These are phyloP conservation scores for Sphagnum fallax DNA, from an alignment of 228 moss, liverwort and hornwort species.

Conservation along the genomic window DNA sequence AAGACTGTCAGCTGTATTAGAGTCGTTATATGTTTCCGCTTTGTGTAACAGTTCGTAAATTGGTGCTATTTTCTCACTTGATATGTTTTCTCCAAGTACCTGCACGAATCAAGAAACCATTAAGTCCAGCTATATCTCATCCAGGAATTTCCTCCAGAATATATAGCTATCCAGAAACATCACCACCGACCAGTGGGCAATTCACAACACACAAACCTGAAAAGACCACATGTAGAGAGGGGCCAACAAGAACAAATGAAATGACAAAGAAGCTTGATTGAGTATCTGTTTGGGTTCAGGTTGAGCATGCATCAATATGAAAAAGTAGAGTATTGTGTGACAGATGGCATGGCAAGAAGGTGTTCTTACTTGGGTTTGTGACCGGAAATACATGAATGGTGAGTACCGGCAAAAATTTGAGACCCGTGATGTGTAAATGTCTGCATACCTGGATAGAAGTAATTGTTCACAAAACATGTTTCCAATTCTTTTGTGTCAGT, in stretches of 20 bases:
- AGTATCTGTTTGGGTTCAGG: too few relatives aligned
- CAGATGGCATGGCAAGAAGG: too few relatives aligned
- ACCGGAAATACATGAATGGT: conserved; percentile 90
- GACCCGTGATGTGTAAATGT: conserved; percentile 86
- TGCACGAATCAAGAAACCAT: conserved; percentile 3
- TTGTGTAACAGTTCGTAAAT: conserved; percentile 27
- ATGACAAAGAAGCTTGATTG: too few relatives aligned
- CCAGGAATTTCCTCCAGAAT: neutral
- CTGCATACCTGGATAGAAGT: conserved; percentile 55
- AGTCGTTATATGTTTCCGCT: neutral
- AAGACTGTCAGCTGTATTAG: too few relatives aligned
- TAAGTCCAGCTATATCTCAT: neutral
- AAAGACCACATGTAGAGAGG: conserved; percentile 1
- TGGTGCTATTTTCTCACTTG: conserved; percentile 30
- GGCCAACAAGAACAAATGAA: conserved; percentile 4
- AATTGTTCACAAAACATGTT: too few relatives aligned
- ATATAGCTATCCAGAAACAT: neutral
- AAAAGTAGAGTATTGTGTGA: too few relatives aligned
- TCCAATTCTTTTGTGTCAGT: too few relatives aligned
- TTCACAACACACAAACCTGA: neutral
- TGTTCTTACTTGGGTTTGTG: conserved; percentile 69
- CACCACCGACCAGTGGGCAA: conserved; percentile 4
- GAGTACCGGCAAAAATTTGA: conserved; percentile 85
- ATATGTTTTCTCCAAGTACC: conserved; percentile 36
- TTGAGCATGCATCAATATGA: too few relatives aligned